A percentile compares a stretch with the other conserved stretches of the same genome.
phyloP scores from a whole-genome alignment of 352 stramenopile species.

The Phytopythium oedochilum region DNA sequence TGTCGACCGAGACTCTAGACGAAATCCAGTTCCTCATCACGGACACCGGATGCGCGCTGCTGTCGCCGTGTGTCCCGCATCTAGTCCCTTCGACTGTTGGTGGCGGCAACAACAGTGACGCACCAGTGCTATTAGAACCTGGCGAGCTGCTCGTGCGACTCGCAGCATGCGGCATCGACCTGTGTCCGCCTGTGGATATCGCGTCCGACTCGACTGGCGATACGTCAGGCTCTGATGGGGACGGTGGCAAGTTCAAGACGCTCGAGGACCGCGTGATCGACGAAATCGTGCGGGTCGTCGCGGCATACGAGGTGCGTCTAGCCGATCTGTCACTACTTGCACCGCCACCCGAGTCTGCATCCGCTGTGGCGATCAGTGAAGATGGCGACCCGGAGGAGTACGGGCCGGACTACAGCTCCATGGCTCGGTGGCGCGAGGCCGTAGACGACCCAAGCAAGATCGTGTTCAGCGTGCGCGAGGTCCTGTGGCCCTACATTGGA shows the following conservation, averaged over 20 bases:
- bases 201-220: neutral
- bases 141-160: slow-evolving; percentile 58
- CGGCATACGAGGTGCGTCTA: slow-evolving; percentile 52
- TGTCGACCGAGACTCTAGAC: slow-evolving; percentile 53
- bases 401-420: slow-evolving; percentile 4
- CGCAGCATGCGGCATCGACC: slow-evolving; percentile 48
- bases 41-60: slow-evolving; percentile 45
- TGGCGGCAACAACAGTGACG: neutral
- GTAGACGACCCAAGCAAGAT: slow-evolving; percentile 20
- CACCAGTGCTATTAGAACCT: slow-evolving; percentile 10
- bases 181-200: slow-evolving; percentile 36
- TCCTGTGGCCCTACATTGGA: slow-evolving; percentile 75
- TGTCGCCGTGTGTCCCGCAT: slow-evolving; percentile 42
- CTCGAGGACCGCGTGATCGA: slow-evolving; percentile 71
- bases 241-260: slow-evolving; percentile 48
- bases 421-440: slow-evolving; percentile 1
- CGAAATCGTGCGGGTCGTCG: slow-evolving; percentile 62
- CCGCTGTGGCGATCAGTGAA: slow-evolving; percentile 2
- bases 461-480: slow-evolving; percentile 71
- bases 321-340: slow-evolving; percentile 25
- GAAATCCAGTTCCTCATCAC: slow-evolving; percentile 68
- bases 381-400: slow-evolving; percentile 17
- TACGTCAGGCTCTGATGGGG: slow-evolving; percentile 1
- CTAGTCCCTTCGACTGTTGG: slow-evolving; percentile 12
- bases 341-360: neutral